A percentile compares a stretch with the other conserved stretches of the same genome.
These are phyloP conservation scores for Rhizophagus sp. DNA, from an alignment of 192 early-diverging fungal genomes.

Conservation along the genomic window DNA sequence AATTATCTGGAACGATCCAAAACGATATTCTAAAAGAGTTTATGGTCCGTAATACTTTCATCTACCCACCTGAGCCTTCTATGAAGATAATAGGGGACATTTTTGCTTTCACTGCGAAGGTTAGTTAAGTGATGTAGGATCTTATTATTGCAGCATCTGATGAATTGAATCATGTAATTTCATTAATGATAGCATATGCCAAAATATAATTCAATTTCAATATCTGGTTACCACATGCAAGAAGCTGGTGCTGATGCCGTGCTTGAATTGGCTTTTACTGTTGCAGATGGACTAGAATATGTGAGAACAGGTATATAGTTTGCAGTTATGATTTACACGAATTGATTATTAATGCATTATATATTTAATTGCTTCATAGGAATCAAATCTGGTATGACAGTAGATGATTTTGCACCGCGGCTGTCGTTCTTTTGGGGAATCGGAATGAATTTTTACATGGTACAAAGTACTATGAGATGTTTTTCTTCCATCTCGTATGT, in stretches of 20 bases:
- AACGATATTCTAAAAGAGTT: slow-evolving; percentile 95
- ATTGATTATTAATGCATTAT: not conserved
- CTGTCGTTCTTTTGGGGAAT: slow-evolving; percentile 92
- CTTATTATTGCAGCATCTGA: not conserved
- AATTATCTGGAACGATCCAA: slow-evolving; percentile 87
- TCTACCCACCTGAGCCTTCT: slow-evolving; percentile 88
- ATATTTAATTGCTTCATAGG: slow-evolving; percentile 39
- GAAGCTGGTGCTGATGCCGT: slow-evolving; percentile 88
- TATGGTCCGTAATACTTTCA: slow-evolving; percentile 94
- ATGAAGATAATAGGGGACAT: slow-evolving; percentile 92
- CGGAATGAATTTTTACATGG: slow-evolving; percentile 95
- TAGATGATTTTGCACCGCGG: slow-evolving; percentile 86
- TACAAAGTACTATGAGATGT: not conserved
- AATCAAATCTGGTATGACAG: slow-evolving; percentile 81
- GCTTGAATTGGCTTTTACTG: slow-evolving; percentile 90
- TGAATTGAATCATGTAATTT: not conserved
- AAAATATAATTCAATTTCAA: slow-evolving; percentile 95
- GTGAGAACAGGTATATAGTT: slow-evolving; percentile 57
- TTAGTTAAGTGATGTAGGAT: slow-evolving; percentile 15
- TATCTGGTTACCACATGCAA: slow-evolving; percentile 93
- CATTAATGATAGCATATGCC: slow-evolving; percentile 69
- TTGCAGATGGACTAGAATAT: slow-evolving; percentile 88
- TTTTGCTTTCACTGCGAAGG: slow-evolving; percentile 81
- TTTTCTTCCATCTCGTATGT: not conserved
- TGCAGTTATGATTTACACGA: not conserved